phyloP scores from a whole-genome alignment of 139 green algal genomes.

The Micractinium sp. region DNA sequence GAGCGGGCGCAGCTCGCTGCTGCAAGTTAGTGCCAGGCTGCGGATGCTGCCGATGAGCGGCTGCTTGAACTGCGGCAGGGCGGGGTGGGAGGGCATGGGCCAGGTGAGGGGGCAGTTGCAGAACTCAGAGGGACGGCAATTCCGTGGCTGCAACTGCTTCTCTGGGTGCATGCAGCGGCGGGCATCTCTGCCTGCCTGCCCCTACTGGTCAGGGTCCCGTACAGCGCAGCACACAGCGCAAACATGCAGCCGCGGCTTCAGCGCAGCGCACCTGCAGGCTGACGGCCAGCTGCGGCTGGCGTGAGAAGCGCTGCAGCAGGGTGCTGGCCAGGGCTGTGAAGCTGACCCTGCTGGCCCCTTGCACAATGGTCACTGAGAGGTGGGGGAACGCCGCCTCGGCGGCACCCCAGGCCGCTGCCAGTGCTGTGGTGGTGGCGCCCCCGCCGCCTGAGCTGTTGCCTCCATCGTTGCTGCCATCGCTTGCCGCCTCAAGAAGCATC shows the following conservation, averaged over 20 bases:
- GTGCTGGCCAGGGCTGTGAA: slow-evolving; percentile 13
- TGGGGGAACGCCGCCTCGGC: slow-evolving; percentile 18
- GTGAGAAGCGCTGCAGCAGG: slow-evolving; percentile 16
- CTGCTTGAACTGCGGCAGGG: slow-evolving; percentile 5
- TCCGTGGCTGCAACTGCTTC: too few species aligned
- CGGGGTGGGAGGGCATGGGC: background rate
- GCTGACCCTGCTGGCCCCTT: background rate
- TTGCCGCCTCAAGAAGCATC: background rate
- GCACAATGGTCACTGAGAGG: slow-evolving; percentile 17
- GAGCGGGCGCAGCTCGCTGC: slow-evolving; percentile 5
- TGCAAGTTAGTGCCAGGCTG: slow-evolving; percentile 1
- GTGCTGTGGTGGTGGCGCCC: background rate
- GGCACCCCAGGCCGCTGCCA: background rate
- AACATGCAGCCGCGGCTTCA: background rate
- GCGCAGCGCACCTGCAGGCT: slow-evolving; percentile 1
- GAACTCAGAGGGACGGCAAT: too few species aligned
- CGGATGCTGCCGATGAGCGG: slow-evolving; percentile 34
- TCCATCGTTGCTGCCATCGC: background rate
- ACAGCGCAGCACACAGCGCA: background rate
- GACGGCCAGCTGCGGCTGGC: background rate
- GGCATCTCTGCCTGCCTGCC: background rate
- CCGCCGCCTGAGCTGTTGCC: background rate
- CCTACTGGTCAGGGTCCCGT: background rate
- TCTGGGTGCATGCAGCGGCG: background rate
- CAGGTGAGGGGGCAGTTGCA: background rate